A percentile compares a stretch with the other conserved stretches of the same genome.
These are phyloP conservation scores for Tremellales sp. DNA, from an alignment of 1,284 basidiomycete genomes.

Conservation along the genomic window DNA sequence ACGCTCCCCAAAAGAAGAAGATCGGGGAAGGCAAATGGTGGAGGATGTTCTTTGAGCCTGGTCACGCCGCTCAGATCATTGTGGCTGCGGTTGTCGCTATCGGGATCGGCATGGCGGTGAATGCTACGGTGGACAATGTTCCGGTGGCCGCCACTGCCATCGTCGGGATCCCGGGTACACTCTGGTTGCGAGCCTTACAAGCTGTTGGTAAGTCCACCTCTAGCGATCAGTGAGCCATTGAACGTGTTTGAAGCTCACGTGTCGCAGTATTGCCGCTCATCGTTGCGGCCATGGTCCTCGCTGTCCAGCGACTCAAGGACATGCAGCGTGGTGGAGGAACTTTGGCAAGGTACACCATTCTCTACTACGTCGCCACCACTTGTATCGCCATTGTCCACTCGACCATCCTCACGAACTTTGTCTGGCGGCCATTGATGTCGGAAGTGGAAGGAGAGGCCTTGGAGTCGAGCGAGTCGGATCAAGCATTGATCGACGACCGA, in stretches of 20 bases:
- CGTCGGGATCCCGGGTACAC: conserved; percentile 1
- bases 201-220: neutral
- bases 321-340: neutral
- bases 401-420: neutral
- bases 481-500: conserved; percentile 80
- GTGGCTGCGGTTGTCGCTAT: neutral
- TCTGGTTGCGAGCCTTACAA: conserved; percentile 1
- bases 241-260: neutral
- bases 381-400: conserved; percentile 1
- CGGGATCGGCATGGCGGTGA: conserved; percentile 1
- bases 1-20: neutral
- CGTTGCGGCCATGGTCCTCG: conserved; percentile 2
- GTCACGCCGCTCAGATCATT: conserved; percentile 1
- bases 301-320: conserved; percentile 1
- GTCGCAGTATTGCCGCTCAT: conserved; percentile 1
- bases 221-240: too few species aligned
- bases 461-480: conserved; percentile 71
- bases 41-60: neutral
- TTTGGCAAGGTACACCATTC: neutral
- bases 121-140: conserved; percentile 1
- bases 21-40: conserved; percentile 3
- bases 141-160: neutral
- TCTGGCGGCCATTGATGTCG: neutral
- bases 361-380: conserved; percentile 1
- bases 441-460: conserved; percentile 56